These are phyloP conservation scores for Bruguiera parviflora DNA, from an alignment of 345 rosid genomes.

Conservation along the genomic window DNA sequence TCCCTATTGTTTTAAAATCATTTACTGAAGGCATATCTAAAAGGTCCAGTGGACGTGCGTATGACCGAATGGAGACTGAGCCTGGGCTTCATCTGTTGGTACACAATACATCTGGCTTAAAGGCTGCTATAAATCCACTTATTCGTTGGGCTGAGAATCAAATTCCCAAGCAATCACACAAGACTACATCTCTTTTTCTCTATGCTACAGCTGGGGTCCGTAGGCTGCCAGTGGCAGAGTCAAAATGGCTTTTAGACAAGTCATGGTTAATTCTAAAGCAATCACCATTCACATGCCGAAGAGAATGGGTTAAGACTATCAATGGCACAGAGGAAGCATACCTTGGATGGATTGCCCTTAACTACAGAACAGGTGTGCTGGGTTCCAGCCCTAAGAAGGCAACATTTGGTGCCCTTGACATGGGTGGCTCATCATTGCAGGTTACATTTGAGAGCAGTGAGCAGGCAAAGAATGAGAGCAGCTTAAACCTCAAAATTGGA, in stretches of 20 bases:
- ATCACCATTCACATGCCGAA: conserved; percentile 68
- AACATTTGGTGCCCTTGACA: conserved; percentile 94
- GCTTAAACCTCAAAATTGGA: conserved; percentile 75
- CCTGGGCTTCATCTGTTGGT: conserved; percentile 91
- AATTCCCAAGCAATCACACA: conserved; percentile 76
- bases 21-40: conserved; percentile 66
- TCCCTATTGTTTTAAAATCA: conserved; percentile 66
- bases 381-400: conserved; percentile 63
- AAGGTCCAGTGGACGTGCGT: conserved; percentile 83
- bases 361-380: conserved; percentile 63
- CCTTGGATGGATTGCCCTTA: conserved; percentile 93
- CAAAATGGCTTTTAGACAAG: conserved; percentile 86
- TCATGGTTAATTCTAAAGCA: conserved; percentile 75
- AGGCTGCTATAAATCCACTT: conserved; percentile 75
- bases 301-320: conserved; percentile 80
- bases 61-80: conserved; percentile 97
- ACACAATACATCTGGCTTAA: conserved; percentile 69
- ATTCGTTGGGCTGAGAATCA: conserved; percentile 87
- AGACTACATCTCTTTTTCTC: conserved; percentile 78
- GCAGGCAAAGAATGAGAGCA: conserved; percentile 48
- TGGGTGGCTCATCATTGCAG: conserved; percentile 98
- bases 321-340: conserved; percentile 96
- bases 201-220: conserved; percentile 97
- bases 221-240: conserved; percentile 69
- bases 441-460: conserved; percentile 87